Percentiles rank a stretch among this genome's conserved stretches.
phyloP scores from a whole-genome alignment of 2,329 filamentous ascomycete species.

The Cadophora gregata region DNA sequence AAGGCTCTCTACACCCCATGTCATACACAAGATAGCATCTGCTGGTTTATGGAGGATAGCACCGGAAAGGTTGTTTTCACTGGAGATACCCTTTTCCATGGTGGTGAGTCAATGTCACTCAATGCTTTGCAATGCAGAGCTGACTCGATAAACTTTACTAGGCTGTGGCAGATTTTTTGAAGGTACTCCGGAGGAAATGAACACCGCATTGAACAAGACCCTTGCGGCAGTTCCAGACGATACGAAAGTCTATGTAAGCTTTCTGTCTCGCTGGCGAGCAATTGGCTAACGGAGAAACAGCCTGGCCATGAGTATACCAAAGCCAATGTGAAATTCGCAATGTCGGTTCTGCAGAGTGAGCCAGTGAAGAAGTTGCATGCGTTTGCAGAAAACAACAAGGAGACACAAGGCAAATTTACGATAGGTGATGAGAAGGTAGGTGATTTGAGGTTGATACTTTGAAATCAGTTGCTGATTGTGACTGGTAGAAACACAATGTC shows the following conservation, averaged over 20 bases:
- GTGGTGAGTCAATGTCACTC: constrained; percentile 59
- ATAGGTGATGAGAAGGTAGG: constrained; percentile 94
- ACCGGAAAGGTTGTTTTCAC: constrained; percentile 85
- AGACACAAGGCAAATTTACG: constrained; percentile 95
- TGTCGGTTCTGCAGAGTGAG: constrained; percentile 76
- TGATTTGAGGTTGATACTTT: neutral
- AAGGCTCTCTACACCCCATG: constrained; percentile 94
- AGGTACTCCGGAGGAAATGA: constrained; percentile 87
- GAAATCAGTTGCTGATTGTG: constrained; percentile 23
- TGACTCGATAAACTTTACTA: constrained; percentile 44
- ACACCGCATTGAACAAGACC: constrained; percentile 87
- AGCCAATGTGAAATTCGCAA: constrained; percentile 86
- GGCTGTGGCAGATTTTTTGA: constrained; percentile 97
- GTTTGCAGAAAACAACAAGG: constrained; percentile 78
- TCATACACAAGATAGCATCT: constrained; percentile 98
- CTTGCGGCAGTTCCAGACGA: constrained; percentile 84
- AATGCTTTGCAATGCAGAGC: neutral
- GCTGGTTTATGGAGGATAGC: constrained; percentile 87
- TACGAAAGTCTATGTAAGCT: constrained; percentile 83
- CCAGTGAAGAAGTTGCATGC: constrained; percentile 77
- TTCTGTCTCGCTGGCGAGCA: neutral
- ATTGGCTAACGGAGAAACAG: constrained; percentile 50
- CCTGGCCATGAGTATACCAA: constrained; percentile 99
- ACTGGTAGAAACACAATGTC: constrained; percentile 82
- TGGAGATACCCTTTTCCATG: constrained; percentile 94